Evolutionary conservation across 306 rosid species (phyloP), one percentile per base, ranked within the genome.

Genomic region (Begonia masoniana): DNA sequence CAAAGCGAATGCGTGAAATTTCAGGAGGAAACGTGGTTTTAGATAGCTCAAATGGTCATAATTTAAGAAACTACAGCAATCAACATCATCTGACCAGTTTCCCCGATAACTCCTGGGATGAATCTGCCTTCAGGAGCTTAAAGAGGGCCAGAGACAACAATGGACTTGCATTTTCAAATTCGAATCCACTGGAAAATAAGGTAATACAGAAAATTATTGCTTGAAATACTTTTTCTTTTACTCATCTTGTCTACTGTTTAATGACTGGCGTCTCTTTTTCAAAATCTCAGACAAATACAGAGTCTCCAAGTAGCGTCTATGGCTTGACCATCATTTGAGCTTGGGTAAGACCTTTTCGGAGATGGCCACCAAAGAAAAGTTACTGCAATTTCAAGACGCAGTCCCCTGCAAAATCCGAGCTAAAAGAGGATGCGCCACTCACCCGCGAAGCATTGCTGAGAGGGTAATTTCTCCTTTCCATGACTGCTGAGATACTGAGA

Each of bases 381-480:
- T 66, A 35, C 69, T 79, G 52, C 82, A 74, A 26, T 56, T 74
- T 64, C 82, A 84, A 72, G 86, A 69, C 35, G 65, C 86, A 3
- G 78, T 76, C 58, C 95, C 84, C 59, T 81, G 87, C 60, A 82
- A 84, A 76, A 70, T 66, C 62, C 74, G 97, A 50, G 97, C 97
- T 23, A 88, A 88, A 74, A 61, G 97, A 75, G 97, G 97, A 56
- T 88, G 72, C 13, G 97, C 97, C 55, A 88, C 97, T 48, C 97
- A 88, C 59, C 97, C 97, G 2, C 76, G 97, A 68, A 88, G 95
- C 82, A 84, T 88, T 60, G 97, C 97, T 17, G 97, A 88, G 70
- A 74, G 97, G 87, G 97, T 62, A 58, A 41, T 15, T 45, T 9
- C 45, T 65, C 39, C 43, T 15, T 64, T 50, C 2, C 10, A 12